phyloP scores from a whole-genome alignment of 83 land plant species.

The Picea abies region DNA sequence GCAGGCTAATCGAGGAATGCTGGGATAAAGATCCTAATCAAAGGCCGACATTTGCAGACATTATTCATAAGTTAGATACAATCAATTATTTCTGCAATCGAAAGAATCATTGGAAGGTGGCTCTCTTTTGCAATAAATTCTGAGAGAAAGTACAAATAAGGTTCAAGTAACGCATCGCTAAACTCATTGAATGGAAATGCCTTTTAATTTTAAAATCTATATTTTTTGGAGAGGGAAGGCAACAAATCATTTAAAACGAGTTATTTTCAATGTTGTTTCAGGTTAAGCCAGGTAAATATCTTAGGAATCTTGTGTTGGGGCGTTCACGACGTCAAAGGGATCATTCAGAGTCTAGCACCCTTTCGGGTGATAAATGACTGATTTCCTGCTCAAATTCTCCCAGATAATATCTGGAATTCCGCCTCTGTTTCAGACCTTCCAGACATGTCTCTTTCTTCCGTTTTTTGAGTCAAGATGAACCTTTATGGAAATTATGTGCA shows the following conservation, averaged over 20 bases:
- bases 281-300: not conserved
- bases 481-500: not conserved
- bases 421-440: not conserved
- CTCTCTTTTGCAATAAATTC: constrained; percentile 13
- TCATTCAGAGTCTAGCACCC: constrained; percentile 1
- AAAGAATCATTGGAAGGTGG: constrained; percentile 68
- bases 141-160: constrained; percentile 8
- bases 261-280: constrained; percentile 1
- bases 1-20: constrained; percentile 65
- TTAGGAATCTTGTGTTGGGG: constrained; percentile 4
- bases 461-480: not conserved
- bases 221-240: constrained; percentile 1
- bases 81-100: constrained; percentile 37
- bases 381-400: not conserved
- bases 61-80: constrained; percentile 40
- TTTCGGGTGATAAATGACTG: not conserved
- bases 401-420: no score
- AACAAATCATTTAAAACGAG: not conserved
- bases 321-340: not conserved
- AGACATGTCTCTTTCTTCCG: not conserved
- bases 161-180: not conserved
- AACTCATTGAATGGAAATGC: not conserved
- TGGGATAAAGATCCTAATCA: constrained; percentile 57
- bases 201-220: not conserved
- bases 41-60: constrained; percentile 66